phyloP scores from a whole-genome alignment of 169 alveolate species.

The Theileria parva region DNA sequence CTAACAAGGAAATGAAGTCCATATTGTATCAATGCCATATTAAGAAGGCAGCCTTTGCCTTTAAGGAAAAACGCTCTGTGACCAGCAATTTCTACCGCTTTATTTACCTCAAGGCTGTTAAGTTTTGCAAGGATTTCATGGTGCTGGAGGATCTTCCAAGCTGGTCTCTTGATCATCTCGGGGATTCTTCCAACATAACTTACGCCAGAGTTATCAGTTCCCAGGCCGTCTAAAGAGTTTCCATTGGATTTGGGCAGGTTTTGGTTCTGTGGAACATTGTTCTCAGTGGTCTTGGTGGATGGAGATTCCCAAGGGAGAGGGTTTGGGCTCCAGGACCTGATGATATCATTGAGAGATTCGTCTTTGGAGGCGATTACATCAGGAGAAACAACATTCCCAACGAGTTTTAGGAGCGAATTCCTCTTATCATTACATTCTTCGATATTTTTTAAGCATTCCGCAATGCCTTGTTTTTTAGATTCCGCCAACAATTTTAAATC shows the following conservation, averaged over 20 bases:
- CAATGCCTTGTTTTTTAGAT: constrained; percentile 69
- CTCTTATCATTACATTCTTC: constrained; percentile 70
- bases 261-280: neutral
- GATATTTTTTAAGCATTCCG: constrained; percentile 68
- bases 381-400: constrained; percentile 91
- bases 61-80: constrained; percentile 97
- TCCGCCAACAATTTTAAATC: constrained; percentile 70
- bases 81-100: constrained; percentile 96
- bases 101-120: constrained; percentile 88
- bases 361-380: constrained; percentile 90
- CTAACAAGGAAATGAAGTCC: constrained; percentile 88
- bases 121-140: constrained; percentile 89
- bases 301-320: constrained; percentile 74
- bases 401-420: constrained; percentile 68
- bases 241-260: neutral
- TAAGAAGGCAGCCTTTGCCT: constrained; percentile 93
- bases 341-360: constrained; percentile 91
- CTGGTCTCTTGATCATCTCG: constrained; percentile 23
- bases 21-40: constrained; percentile 94
- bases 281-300: neutral
- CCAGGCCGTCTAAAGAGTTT: neutral
- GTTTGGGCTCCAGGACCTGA: constrained; percentile 90
- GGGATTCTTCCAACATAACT: constrained; percentile 18
- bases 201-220: constrained; percentile 12
- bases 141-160: constrained; percentile 83